phyloP scores from a whole-genome alignment of 2,329 filamentous ascomycete species.

The Alternaria alternata region DNA sequence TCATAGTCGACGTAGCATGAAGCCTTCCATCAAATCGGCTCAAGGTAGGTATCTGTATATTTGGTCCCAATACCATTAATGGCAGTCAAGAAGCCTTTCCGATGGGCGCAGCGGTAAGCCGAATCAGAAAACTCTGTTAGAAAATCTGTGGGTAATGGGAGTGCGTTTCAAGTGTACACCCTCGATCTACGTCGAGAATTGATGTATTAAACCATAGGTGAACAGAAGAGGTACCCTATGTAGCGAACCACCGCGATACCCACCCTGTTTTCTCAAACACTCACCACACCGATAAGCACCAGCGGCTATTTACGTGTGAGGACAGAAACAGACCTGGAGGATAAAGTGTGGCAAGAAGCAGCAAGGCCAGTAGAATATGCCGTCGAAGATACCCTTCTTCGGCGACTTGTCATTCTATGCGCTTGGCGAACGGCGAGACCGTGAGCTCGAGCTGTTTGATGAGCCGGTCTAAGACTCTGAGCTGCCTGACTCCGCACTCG shows the following conservation, averaged over 20 bases:
- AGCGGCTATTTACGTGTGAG: constrained; percentile 17
- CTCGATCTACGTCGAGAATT: too few relatives aligned
- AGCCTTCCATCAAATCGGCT: too few relatives aligned
- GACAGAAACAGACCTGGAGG: constrained; percentile 47
- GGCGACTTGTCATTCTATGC: constrained; percentile 39
- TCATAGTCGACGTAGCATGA: too few relatives aligned
- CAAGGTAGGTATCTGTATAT: too few relatives aligned
- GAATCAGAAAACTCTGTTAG: too few relatives aligned
- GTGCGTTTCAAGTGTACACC: too few relatives aligned
- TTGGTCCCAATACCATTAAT: fast-evolving
- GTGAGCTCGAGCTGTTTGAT: constrained; percentile 26
- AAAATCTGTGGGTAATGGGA: too few relatives aligned
- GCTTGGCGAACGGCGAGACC: constrained; percentile 14
- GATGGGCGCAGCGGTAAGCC: too few relatives aligned
- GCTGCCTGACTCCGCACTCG: constrained; percentile 37
- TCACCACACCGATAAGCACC: not conserved
- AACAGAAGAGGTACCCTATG: not conserved
- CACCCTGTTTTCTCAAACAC: not conserved
- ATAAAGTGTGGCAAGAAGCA: constrained; percentile 47
- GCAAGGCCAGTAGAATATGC: constrained; percentile 41
- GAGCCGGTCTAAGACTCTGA: constrained; percentile 37
- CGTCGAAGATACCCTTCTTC: constrained; percentile 30
- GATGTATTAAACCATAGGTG: not conserved
- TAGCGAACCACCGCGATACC: not conserved
- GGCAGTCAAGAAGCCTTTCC: too few relatives aligned